Evolutionary conservation across 306 rosid species (phyloP), one percentile per base, ranked within the genome.

Genomic region (Lathyrus tuberosus): DNA sequence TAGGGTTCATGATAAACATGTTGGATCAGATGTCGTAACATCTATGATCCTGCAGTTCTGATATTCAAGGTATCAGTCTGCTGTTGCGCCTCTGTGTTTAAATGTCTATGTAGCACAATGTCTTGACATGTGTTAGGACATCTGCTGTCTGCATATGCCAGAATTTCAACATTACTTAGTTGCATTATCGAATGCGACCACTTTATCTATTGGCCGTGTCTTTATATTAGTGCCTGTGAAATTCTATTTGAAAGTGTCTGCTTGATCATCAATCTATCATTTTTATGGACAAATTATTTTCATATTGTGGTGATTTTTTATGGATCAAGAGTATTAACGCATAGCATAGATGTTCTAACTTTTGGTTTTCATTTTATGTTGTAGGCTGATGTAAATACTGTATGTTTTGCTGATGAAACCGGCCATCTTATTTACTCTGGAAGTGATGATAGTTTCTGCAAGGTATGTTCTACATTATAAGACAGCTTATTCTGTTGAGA

Each of bases 341-440:
- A 38, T 17, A 65, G 2, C 60, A 53, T 22, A 10, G 67, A 48
- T 66, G 43, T 58, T 77, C 40, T 83, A 68, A 66, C 77, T 9
- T 71, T 60, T 71, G 68, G 48, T 76, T 40, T 72, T 71, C 71
- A 4, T 75, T 77, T 75, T 18, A 20, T 68, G 70, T 57, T 74
- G 78, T 86, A 91, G 96, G 82, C 95, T 52, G 99, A 94, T 78
- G 99, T 94, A 72, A 94, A 94, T 73, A 91, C 97, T 48, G 95
- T 94, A 72, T 91, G 97, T 74, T 94, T 94, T 80, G 91, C 95
- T 10, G 96, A 91, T 84, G 97, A 91, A 91, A 79, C 86, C 69
- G 84, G 96, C 63, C 96, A 94, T 81, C 92, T 94, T 71, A 86
- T 94, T 81, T 94, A 91, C 85, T 94, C 97, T 47, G 99, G 96